Conservation (phyloP, 176 grass and related monocot species). For the Oryza glaberrima region DNA sequence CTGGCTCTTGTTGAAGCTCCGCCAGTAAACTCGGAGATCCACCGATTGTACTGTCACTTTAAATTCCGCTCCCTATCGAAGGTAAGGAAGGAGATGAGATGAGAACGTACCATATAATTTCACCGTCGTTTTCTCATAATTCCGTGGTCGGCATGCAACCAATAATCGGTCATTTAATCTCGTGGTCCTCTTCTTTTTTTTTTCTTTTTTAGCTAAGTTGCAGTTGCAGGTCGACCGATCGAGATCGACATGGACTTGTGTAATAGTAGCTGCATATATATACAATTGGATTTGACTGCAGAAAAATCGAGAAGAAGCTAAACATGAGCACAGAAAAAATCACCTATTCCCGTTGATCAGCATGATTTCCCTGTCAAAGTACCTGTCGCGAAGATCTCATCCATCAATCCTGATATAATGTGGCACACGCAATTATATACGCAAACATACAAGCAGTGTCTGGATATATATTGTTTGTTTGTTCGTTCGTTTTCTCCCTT, state of each 20-base stretch:
- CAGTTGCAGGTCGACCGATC: background rate
- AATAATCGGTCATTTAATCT: background rate
- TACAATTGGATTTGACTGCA: too few species aligned
- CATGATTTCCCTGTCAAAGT: background rate
- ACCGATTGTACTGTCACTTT: too few species aligned
- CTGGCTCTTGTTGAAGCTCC: background rate
- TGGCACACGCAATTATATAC: background rate
- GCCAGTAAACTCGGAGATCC: background rate
- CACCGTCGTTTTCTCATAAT: background rate
- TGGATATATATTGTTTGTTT: background rate
- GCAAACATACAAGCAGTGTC: background rate
- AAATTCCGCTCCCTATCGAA: too few species aligned
- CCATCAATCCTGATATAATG: background rate
- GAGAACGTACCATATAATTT: background rate
- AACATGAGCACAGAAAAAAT: background rate
- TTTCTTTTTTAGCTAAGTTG: too few species aligned
- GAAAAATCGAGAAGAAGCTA: too few species aligned
- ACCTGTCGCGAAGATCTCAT: background rate
- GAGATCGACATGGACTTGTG: background rate
- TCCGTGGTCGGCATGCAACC: conserved; percentile 1
- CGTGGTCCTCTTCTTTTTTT: too few species aligned
- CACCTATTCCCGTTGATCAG: background rate
- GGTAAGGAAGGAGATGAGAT: background rate
- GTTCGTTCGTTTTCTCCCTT: background rate
- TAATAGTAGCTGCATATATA: too few species aligned